Percentiles rank a stretch among this genome's conserved stretches.
Conservation (phyloP, 2,329 filamentous ascomycete species). For the Colletotrichum kahawae region DNA sequence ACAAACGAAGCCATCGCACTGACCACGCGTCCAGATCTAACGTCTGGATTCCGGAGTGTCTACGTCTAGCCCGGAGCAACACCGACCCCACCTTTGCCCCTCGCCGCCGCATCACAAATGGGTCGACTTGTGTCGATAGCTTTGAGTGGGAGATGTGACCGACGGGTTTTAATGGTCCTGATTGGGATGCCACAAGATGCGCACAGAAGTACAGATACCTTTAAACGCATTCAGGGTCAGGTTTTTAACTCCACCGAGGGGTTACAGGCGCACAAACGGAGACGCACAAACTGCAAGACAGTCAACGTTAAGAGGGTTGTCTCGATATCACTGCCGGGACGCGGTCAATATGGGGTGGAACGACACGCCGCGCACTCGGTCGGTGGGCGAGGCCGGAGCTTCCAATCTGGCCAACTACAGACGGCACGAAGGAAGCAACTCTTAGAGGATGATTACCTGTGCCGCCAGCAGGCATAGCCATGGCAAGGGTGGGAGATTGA, state of each 20-base stretch:
- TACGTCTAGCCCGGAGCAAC: not conserved
- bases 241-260: constrained; percentile 2
- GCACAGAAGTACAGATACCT: constrained; percentile 15
- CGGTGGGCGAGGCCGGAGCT: not conserved
- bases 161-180: not conserved
- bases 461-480: constrained; percentile 11
- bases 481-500: constrained; percentile 8
- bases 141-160: constrained; percentile 5
- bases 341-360: not conserved
- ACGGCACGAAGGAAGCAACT: constrained; percentile 8
- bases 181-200: not conserved
- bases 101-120: constrained; percentile 11
- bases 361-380: constrained; percentile 1
- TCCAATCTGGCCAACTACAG: not conserved
- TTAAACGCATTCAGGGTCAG: not conserved
- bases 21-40: not conserved
- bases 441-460: not conserved
- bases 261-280: constrained; percentile 9
- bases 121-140: constrained; percentile 1
- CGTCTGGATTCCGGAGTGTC: not conserved
- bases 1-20: constrained; percentile 14
- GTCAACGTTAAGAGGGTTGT: not conserved
- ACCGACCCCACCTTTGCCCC: constrained; percentile 16
- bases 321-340: not conserved
- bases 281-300: constrained; percentile 7